Percentiles rank a stretch among this genome's conserved stretches.
Evolutionary conservation across 129 eudicot genomes (phyloP).

Genomic region (Flaveria bidentis): DNA sequence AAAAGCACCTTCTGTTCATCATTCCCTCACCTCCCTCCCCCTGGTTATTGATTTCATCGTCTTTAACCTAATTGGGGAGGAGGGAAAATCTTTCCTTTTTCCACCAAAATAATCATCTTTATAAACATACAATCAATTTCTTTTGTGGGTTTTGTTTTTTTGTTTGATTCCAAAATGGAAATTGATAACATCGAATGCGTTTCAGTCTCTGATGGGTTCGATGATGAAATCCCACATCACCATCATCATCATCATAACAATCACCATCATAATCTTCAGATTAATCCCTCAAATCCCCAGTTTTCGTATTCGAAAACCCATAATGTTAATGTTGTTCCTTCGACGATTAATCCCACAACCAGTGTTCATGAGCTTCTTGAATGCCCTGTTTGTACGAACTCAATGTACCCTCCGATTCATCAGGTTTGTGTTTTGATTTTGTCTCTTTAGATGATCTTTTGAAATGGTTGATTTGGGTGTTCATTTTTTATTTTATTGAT

Average conservation of each 20-base stretch:
- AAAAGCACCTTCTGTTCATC: constrained; percentile 28
- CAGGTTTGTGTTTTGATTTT: constrained; percentile 46
- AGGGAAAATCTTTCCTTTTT: constrained; percentile 31
- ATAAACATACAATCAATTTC: constrained; percentile 16
- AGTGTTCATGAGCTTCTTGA: constrained; percentile 90
- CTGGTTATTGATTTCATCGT: constrained; percentile 34
- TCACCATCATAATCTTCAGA: constrained; percentile 39
- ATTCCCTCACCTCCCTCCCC: constrained; percentile 26
- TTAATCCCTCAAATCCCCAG: constrained; percentile 36
- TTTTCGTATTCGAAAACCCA: constrained; percentile 50
- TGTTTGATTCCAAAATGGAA: constrained; percentile 45
- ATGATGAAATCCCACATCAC: constrained; percentile 50
- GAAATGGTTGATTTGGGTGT: constrained; percentile 13
- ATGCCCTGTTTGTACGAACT: constrained; percentile 90
- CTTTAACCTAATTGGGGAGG: constrained; percentile 45
- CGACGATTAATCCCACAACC: constrained; percentile 48
- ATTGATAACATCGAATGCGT: constrained; percentile 63
- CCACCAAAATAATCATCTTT: background rate
- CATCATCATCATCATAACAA: constrained; percentile 26
- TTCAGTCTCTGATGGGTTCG: constrained; percentile 56
- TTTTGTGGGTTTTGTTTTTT: constrained; percentile 15
- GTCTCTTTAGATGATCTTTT: background rate
- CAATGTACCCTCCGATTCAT: constrained; percentile 90
- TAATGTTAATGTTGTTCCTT: constrained; percentile 43
- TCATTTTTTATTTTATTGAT: background rate